Base-by-base conservation (phyloP, 257 asterid species). In the Leonotis leonurus region DNA sequence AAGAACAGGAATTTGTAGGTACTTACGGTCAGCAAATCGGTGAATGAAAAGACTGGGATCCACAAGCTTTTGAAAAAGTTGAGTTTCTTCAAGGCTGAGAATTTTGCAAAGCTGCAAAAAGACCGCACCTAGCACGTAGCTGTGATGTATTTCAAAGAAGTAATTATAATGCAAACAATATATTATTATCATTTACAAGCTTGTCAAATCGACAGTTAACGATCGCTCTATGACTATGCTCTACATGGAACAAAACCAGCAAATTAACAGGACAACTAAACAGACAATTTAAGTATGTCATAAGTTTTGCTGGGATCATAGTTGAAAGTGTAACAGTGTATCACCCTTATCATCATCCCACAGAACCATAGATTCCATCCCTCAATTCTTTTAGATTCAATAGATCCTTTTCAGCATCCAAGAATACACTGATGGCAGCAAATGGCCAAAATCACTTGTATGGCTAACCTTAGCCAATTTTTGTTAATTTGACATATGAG, bases 21-120 rank as follows among this genome's bases (percentile, higher is more conserved):
- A 69, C 90, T 69, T 83, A 90, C 96, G 84, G 52, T 76, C 77
- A 44, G 94, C 65, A 64, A 91, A 88, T 66, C 87, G 76, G 77
- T 91, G 96, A 76, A 91, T 85, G 76, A 80, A 91, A 66, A 91
- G 92, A 75, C 95, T 91, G 22, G 98, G 98, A 80, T 91, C 98
- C 65, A 82, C 92, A 57, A 90, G 93, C 48, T 81, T 88, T 64
- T 79, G 90, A 74, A 88, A 76, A 71, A 85, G 64, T n/a, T 87
- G 83, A 71, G 77, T 85, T 65, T 88, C 85, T 54, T 74, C 77
- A 62, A 91, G 85, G 76, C 89, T 83, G 67, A 88, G 64, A 41
- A 79, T 76, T 75, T 85, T 81, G 91, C 96, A 85, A 40, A 91
- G 91, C 75, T 84, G 85, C 81, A 88, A 82, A 76, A 88, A 91